These are phyloP conservation scores for Aspergillus arachidicola DNA, from an alignment of 2,329 filamentous ascomycete genomes.

Conservation along the genomic window DNA sequence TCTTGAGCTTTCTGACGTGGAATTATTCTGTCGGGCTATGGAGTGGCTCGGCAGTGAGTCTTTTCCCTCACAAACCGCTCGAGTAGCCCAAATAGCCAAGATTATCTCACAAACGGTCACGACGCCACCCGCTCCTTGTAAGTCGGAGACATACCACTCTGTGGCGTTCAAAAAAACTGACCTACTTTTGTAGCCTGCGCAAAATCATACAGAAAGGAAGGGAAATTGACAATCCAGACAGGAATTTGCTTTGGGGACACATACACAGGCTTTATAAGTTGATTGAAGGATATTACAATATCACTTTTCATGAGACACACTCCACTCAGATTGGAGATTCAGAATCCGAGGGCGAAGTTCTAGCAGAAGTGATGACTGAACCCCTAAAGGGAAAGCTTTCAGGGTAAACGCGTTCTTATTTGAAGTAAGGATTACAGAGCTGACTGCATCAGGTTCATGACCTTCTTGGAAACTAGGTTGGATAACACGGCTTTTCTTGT, in stretches of 20 bases:
- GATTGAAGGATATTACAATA: too few relatives aligned
- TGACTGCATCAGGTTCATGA: background rate
- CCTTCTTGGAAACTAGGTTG: background rate
- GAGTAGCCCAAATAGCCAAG: background rate
- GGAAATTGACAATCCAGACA: too few relatives aligned
- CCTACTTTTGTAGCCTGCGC: background rate
- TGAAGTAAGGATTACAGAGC: background rate
- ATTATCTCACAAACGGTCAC: background rate
- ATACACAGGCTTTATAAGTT: too few relatives aligned
- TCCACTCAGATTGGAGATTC: too few relatives aligned
- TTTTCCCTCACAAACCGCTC: background rate
- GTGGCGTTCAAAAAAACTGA: background rate
- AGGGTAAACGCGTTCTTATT: background rate
- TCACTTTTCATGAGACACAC: too few relatives aligned
- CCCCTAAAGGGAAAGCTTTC: too few relatives aligned
- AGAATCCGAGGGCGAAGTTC: slow-evolving; percentile 2
- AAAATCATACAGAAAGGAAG: too few relatives aligned
- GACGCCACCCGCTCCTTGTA: background rate
- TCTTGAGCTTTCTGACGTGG: slow-evolving; percentile 1
- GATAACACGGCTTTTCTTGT: background rate
- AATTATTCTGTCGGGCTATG: background rate
- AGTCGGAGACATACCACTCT: background rate
- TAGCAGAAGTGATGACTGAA: too few relatives aligned
- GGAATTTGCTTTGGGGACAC: too few relatives aligned
- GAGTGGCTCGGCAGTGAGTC: background rate